A percentile compares a stretch with the other conserved stretches of the same genome.
Conservation (phyloP, 1,284 basidiomycete species). For the Ustilago xerochloae region DNA sequence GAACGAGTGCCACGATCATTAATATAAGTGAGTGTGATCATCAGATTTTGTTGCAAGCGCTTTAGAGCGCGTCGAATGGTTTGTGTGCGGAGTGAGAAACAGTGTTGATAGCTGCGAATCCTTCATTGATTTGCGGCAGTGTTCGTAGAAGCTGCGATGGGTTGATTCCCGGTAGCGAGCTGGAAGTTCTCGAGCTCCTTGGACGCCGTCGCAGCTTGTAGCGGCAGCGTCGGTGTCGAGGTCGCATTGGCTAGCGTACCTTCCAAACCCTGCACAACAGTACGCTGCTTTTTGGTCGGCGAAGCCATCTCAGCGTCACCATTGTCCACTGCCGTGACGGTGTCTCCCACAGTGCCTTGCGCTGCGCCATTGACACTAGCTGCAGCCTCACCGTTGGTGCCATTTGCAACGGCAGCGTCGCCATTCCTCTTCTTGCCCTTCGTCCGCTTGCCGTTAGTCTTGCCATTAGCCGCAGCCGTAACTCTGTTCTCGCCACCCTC, state of each 20-base stretch:
- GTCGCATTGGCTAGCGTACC: not conserved
- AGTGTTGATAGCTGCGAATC: no score
- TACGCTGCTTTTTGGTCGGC: conserved; percentile 48
- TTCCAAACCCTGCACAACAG: conserved; percentile 8
- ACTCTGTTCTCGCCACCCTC: conserved; percentile 73
- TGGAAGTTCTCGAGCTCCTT: conserved; percentile 52
- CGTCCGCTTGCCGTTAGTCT: conserved; percentile 79
- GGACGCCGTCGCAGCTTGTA: conserved; percentile 42
- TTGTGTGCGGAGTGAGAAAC: no score
- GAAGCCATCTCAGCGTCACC: conserved; percentile 39
- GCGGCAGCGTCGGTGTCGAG: conserved; percentile 37
- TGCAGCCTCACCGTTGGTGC: not conserved
- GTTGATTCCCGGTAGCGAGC: conserved; percentile 46
- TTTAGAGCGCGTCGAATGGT: no score
- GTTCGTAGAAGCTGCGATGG: conserved; percentile 39
- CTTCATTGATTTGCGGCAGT: conserved; percentile 37
- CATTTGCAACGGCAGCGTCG: not conserved
- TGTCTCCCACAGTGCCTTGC: not conserved
- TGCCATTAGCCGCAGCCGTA: conserved; percentile 74
- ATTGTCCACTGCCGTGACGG: conserved; percentile 23
- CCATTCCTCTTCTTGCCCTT: conserved; percentile 74
- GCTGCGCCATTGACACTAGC: conserved; percentile 15
- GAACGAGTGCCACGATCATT: no score
- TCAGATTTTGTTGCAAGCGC: no score
- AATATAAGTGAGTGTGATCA: no score